Evolutionary conservation across 352 stramenopile species (phyloP).

Genomic region (Pythium scleroteichum): DNA sequence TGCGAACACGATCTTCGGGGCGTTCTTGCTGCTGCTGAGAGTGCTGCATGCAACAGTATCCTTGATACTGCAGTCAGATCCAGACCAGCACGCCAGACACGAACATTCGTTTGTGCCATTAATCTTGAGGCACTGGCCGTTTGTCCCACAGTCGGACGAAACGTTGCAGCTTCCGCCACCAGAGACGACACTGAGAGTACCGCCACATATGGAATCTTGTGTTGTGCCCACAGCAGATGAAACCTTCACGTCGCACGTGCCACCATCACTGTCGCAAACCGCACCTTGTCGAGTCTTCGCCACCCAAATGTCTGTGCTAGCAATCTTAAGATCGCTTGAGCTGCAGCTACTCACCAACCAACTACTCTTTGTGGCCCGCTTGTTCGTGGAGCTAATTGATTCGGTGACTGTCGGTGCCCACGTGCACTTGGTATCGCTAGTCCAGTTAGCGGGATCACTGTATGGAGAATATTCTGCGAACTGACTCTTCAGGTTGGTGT

Average conservation of each 20-base stretch:
- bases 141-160: conserved; percentile 64
- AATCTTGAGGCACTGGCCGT: conserved; percentile 70
- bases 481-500: conserved; percentile 68
- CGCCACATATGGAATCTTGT: conserved; percentile 71
- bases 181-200: conserved; percentile 40
- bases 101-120: conserved; percentile 67
- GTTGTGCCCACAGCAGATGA: conserved; percentile 53
- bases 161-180: conserved; percentile 61
- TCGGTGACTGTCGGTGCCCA: conserved; percentile 61
- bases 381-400: conserved; percentile 58
- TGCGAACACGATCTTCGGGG: conserved; percentile 70
- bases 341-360: conserved; percentile 72
- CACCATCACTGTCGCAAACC: conserved; percentile 59
- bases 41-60: conserved; percentile 61
- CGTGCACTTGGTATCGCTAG: conserved; percentile 51
- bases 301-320: conserved; percentile 64
- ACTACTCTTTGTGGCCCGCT: conserved; percentile 47
- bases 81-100: conserved; percentile 76
- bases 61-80: conserved; percentile 71
- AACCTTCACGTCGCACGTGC: conserved; percentile 65
- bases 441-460: conserved; percentile 57
- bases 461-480: conserved; percentile 64
- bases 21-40: conserved; percentile 52
- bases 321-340: conserved; percentile 53
- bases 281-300: conserved; percentile 72